Base-by-base conservation (phyloP, 2,329 filamentous ascomycete genomes). In the Microdochium paspali region DNA sequence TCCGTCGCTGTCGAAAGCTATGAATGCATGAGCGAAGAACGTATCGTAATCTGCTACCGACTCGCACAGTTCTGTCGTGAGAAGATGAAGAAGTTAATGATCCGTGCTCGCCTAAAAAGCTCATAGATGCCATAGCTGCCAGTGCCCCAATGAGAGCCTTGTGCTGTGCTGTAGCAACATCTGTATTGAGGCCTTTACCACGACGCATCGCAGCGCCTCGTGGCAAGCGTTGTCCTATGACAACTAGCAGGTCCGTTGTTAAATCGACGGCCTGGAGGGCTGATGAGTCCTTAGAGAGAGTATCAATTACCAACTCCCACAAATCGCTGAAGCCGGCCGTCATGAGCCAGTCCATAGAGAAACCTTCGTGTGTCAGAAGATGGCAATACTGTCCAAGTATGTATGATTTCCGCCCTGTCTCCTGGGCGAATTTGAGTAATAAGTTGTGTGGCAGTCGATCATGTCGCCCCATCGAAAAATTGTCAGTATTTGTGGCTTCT, bases 81-180 rank as follows among this genome's bases (percentile, higher is more conserved):
- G 10, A 21, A 7, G 15, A 10, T 20, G 12, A 21, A 18, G 5
- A 18, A 21, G 20, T 12, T 5, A 20, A 21, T 7, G 18, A 18
- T 9, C 35, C 18, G 18, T 40, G 18, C 18, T 40, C 20, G 23
- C 32, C 31, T 18, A 66, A 52, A 15, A 69, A 57, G 5, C 62
- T 51, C 21, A 70, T 60, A 2, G 66, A 61, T 5, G 64, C 57
- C 10, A 75, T 55, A 13, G 66, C 68, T 26, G 67, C 66, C 24
- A 75, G 52, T 13, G 66, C 55, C 44, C 68, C 70, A 30, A 65
- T 60, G 15, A 74, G 61, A 4, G 66, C 69, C n/a, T 66, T 66
- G 10, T 62, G 62, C n/a, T 58, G 52, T 24, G 53, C 15, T 9
- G 35, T 40, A 21, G 35, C 12, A 21, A 40, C 12, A 18, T 40